Evolutionary conservation across 495 filamentous ascomycete species (phyloP).

Genomic region (Hypoxylon crocopeplum): DNA sequence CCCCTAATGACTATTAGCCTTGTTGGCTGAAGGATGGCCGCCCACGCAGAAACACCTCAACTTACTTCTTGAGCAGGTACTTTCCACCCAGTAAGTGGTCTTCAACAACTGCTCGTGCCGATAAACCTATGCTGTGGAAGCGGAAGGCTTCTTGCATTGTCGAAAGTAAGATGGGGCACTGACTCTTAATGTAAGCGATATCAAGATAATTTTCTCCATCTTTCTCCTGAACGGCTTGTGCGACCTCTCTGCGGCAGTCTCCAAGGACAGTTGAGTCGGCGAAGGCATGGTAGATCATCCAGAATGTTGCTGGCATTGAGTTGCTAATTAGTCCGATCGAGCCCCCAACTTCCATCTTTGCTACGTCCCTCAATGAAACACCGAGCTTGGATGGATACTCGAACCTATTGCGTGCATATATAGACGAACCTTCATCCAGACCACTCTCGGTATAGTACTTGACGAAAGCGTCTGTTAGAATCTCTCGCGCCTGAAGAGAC

Average conservation of each 20-base stretch:
- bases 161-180: constrained; percentile 37
- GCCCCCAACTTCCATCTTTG: constrained; percentile 5
- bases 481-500: background rate
- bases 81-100: constrained; percentile 34
- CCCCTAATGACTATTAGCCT: too few species aligned
- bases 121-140: constrained; percentile 12
- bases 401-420: background rate
- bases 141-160: constrained; percentile 43
- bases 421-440: constrained; percentile 2
- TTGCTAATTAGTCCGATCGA: constrained; percentile 15
- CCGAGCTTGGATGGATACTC: background rate
- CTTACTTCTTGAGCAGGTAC: constrained; percentile 43
- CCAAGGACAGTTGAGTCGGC: constrained; percentile 15
- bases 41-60: too few species aligned
- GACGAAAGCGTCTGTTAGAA: background rate
- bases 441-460: constrained; percentile 8
- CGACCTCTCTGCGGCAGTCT: constrained; percentile 36
- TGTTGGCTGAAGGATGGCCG: too few species aligned
- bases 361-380: constrained; percentile 7
- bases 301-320: constrained; percentile 29
- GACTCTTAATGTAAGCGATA: constrained; percentile 13
- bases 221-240: constrained; percentile 7
- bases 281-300: constrained; percentile 20
- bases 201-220: constrained; percentile 17
- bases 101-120: constrained; percentile 25